Base-by-base conservation (phyloP, 2,329 filamentous ascomycete species). In the Truncatella angustata region DNA sequence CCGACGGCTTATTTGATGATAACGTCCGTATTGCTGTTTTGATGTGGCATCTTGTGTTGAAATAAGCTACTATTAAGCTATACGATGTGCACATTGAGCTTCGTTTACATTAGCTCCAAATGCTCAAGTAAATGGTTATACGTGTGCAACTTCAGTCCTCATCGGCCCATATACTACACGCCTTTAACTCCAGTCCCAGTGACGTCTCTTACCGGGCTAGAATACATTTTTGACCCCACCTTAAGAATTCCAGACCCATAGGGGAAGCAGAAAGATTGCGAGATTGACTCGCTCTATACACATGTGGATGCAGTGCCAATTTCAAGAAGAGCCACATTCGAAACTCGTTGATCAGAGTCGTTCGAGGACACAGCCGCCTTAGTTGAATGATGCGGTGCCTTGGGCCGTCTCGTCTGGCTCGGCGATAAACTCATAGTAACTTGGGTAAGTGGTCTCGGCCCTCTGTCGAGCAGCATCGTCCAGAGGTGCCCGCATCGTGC, bases 311-410 rank as follows among this genome's bases (percentile, higher is more conserved):
- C n/a, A n/a, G n/a, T n/a, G n/a, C n/a, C n/a, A n/a, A n/a, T n/a
- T n/a, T n/a, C n/a, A n/a, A n/a, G n/a, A n/a, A n/a, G n/a, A n/a
- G n/a, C n/a, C n/a, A n/a, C n/a, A n/a, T n/a, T n/a, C n/a, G n/a
- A n/a, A n/a, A n/a, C n/a, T n/a, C n/a, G n/a, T n/a, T n/a, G n/a
- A 5, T 10, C 23, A 39, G 21, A 20, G 18, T 12, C n/a, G 23
- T 18, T 24, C 21, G 40, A 6, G 40, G 40, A 14, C 16, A 16
- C 35, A 16, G 24, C n/a, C n/a, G 11, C 6, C 24, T 32, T 53
- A 71, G 81, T 65, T 82, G 72, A 83, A 84, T 43, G 73, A 67
- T 5, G 76, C 79, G 3, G 73, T 73, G 4, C 79, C 81, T 56
- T 75, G 74, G 0, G 74, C 74, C 39, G 72, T 73, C 10, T 72